Percentiles rank a stretch among this genome's conserved stretches.
phyloP scores from a whole-genome alignment of 73 alveolate species.

The Paramecium sonneborni region DNA sequence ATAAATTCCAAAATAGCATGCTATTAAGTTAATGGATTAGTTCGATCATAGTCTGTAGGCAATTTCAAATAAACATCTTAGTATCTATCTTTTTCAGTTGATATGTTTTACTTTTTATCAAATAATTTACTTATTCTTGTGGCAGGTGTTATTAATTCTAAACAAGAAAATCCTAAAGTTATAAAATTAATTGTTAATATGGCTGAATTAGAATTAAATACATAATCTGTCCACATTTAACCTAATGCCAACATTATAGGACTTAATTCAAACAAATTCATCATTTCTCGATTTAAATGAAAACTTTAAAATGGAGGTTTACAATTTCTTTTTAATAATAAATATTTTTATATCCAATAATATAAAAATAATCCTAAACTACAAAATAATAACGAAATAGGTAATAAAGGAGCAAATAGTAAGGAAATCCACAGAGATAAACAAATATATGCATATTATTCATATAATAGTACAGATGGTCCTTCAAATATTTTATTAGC shows the following conservation, averaged over 20 bases:
- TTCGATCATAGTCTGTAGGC: slow-evolving; percentile 28
- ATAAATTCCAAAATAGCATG: neutral
- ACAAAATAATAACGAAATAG: neutral
- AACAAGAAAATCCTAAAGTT: neutral
- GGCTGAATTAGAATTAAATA: neutral
- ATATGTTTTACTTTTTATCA: neutral
- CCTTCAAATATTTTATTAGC: slow-evolving; percentile 36
- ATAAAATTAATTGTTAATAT: neutral
- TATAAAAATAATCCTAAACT: neutral
- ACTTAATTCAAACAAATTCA: neutral
- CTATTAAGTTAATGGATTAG: slow-evolving; percentile 8
- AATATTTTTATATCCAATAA: slow-evolving; percentile 21
- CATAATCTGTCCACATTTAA: neutral
- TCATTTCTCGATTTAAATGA: slow-evolving; percentile 24
- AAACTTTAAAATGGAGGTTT: slow-evolving; percentile 16
- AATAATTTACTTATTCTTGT: neutral
- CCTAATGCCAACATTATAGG: neutral
- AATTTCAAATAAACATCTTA: neutral
- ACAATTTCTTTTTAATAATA: neutral
- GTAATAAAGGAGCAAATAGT: slow-evolving; percentile 12
- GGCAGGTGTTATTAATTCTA: slow-evolving; percentile 5
- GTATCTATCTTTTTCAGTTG: neutral
- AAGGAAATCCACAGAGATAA: neutral
- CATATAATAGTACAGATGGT: slow-evolving; percentile 11
- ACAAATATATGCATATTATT: neutral